phyloP scores from a whole-genome alignment of 345 rosid genomes.

The Arabidopsis suecica region DNA sequence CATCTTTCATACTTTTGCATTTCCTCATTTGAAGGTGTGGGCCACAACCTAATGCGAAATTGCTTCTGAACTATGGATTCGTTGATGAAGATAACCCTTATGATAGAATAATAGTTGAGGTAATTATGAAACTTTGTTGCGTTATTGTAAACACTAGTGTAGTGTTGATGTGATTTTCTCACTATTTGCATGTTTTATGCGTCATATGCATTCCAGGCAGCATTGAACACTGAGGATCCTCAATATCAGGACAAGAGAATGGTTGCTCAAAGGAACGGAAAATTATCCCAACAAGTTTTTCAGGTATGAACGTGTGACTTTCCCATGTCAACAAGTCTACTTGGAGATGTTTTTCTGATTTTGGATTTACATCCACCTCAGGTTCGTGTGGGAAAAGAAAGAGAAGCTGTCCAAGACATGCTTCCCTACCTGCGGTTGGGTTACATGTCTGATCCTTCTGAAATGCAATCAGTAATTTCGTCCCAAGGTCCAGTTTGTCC shows the following conservation, averaged over 20 bases:
- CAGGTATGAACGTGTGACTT: conserved; percentile 51
- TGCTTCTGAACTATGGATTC: conserved; percentile 95
- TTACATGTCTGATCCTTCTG: conserved; percentile 87
- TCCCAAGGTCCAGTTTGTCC: conserved; percentile 96
- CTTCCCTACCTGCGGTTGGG: conserved; percentile 91
- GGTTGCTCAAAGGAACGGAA: conserved; percentile 97
- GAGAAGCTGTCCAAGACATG: conserved; percentile 82
- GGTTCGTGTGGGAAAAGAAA: conserved; percentile 88
- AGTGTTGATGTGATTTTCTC: conserved; percentile 7
- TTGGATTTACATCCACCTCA: conserved; percentile 39
- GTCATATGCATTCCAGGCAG: conserved; percentile 60
- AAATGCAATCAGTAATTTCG: conserved; percentile 91
- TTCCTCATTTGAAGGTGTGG: conserved; percentile 73
- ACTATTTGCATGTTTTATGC: conserved; percentile 33
- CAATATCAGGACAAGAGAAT: conserved; percentile 95
- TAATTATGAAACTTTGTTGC: conserved; percentile 38
- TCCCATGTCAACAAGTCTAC: conserved; percentile 4
- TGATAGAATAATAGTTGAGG: conserved; percentile 81
- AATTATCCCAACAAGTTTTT: conserved; percentile 74
- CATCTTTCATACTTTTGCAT: conserved; percentile 23
- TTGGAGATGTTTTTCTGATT: conserved; percentile 34
- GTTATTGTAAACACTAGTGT: conserved; percentile 4
- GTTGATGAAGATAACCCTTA: conserved; percentile 91
- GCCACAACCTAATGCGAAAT: conserved; percentile 89
- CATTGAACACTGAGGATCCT: conserved; percentile 92